Evolutionary conservation across 331 rosid genomes (phyloP).

Genomic region (Prunus yedoensis): DNA sequence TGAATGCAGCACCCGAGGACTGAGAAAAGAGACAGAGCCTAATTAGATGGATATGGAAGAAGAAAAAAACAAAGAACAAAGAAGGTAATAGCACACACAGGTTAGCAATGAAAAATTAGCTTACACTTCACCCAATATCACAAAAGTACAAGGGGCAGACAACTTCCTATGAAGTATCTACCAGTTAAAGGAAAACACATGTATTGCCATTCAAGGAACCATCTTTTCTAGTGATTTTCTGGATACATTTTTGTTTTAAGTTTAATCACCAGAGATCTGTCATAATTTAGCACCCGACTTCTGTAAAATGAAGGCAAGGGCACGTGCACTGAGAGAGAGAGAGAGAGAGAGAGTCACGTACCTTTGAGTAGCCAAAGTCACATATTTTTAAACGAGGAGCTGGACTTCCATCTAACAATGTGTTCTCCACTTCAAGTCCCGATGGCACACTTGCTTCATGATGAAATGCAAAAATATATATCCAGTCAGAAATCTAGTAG

Average conservation of each 20-base stretch:
- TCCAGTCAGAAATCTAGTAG: constrained; percentile 1
- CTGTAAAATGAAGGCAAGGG: neutral
- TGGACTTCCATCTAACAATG: constrained; percentile 90
- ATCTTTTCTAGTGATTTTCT: neutral
- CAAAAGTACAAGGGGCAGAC: neutral
- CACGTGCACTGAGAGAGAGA: neutral
- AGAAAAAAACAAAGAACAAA: neutral
- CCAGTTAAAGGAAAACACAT: neutral
- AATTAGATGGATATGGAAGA: constrained; percentile 27
- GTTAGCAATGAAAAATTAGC: neutral
- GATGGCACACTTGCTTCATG: constrained; percentile 89
- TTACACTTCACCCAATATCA: neutral
- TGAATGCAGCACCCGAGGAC: constrained; percentile 89
- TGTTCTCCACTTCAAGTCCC: constrained; percentile 93
- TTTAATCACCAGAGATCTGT: constrained; percentile 4
- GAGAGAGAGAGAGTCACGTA: constrained; percentile 8
- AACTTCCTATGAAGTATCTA: neutral
- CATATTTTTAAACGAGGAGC: constrained; percentile 93
- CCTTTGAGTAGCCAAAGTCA: constrained; percentile 98
- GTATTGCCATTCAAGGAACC: neutral
- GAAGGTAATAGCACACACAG: neutral
- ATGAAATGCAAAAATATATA: constrained; percentile 25
- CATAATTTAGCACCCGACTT: neutral
- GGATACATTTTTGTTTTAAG: neutral
- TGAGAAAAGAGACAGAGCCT: constrained; percentile 35